Evolutionary conservation across 1,284 basidiomycete species (phyloP).

Genomic region (Cryptococcus sp.): DNA sequence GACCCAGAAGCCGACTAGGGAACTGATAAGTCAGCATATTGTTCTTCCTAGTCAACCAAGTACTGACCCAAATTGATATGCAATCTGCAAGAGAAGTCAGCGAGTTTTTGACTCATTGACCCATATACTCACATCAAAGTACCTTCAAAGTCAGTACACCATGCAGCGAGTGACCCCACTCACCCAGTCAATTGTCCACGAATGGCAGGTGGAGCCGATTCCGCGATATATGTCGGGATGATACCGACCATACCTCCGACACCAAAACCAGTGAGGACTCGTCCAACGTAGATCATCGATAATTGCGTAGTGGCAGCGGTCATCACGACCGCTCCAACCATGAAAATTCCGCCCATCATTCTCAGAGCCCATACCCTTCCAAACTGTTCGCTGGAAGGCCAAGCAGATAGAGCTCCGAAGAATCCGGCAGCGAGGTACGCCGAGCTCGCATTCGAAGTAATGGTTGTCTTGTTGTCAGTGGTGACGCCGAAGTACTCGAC

Average conservation of each 20-base stretch:
- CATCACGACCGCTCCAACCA: slow-evolving; percentile 41
- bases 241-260: slow-evolving; percentile 36
- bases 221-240: slow-evolving; percentile 45
- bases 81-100: too few relatives aligned
- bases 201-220: slow-evolving; percentile 46
- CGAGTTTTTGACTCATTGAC: too few relatives aligned
- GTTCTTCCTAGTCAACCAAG: slow-evolving; percentile 49
- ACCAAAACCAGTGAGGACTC: slow-evolving; percentile 45
- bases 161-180: too few relatives aligned
- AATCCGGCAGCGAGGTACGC: slow-evolving; percentile 47
- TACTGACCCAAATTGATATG: too few relatives aligned
- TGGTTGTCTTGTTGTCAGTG: slow-evolving; percentile 37
- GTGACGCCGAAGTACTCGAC: slow-evolving; percentile 42
- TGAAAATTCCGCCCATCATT: slow-evolving; percentile 38
- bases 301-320: slow-evolving; percentile 31
- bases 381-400: slow-evolving; percentile 30
- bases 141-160: too few relatives aligned
- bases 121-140: too few relatives aligned
- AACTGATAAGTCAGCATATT: too few relatives aligned
- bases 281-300: slow-evolving; percentile 35
- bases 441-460: slow-evolving; percentile 47
- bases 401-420: slow-evolving; percentile 32
- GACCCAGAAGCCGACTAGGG: slow-evolving; percentile 51
- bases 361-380: slow-evolving; percentile 30
- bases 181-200: slow-evolving; percentile 13